Percentiles rank a stretch among this genome's conserved stretches.
These are phyloP conservation scores for Bauhinia variegata DNA, from an alignment of 306 rosid genomes.

Conservation along the genomic window DNA sequence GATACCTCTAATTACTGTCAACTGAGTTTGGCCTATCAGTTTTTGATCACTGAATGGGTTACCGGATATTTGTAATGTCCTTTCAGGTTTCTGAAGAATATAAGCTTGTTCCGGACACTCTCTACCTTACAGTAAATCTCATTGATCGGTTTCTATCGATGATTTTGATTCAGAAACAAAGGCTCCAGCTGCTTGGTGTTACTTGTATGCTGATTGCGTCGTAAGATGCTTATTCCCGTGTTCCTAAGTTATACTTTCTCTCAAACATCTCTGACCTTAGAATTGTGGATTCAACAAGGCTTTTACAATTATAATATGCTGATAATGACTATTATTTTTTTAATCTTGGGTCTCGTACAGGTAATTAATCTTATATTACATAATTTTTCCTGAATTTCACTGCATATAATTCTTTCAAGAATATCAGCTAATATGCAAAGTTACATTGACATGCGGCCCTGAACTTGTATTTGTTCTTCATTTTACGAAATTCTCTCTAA, in stretches of 20 bases:
- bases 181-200: slow-evolving; percentile 86
- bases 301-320: slow-evolving; percentile 17
- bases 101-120: slow-evolving; percentile 83
- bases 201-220: slow-evolving; percentile 89
- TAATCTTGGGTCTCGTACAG: too few relatives aligned
- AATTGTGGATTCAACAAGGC: slow-evolving; percentile 15
- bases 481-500: too few relatives aligned
- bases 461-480: too few relatives aligned
- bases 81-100: slow-evolving; percentile 95
- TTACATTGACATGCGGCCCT: neutral
- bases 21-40: slow-evolving; percentile 14
- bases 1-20: slow-evolving; percentile 2
- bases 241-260: slow-evolving; percentile 13
- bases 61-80: slow-evolving; percentile 15
- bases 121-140: slow-evolving; percentile 83
- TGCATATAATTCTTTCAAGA: neutral
- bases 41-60: slow-evolving; percentile 22
- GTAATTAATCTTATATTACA: too few relatives aligned
- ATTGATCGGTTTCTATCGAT: slow-evolving; percentile 86
- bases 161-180: slow-evolving; percentile 58
- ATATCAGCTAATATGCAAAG: too few relatives aligned
- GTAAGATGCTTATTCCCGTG: slow-evolving; percentile 39
- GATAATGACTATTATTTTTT: too few relatives aligned
- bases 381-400: neutral
- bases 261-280: slow-evolving; percentile 8